These are phyloP conservation scores for Yarrowia sp. DNA, from an alignment of 805 yeast species.

Conservation along the genomic window DNA sequence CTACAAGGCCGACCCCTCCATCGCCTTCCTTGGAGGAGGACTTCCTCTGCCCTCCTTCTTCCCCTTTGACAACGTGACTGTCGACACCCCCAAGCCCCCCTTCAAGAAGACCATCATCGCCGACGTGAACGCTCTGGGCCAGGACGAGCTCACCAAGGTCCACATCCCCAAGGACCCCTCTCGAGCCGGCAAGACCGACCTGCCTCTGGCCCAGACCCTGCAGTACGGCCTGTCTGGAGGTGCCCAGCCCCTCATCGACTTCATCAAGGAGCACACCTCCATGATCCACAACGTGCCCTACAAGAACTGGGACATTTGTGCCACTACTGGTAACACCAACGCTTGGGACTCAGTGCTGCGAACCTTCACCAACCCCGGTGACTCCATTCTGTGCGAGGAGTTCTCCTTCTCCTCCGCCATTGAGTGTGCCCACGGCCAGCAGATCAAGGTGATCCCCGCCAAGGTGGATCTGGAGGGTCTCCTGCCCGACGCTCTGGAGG, in stretches of 20 bases:
- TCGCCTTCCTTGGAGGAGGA: constrained; percentile 93
- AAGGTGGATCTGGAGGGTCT: constrained; percentile 78
- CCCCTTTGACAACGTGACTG: constrained; percentile 78
- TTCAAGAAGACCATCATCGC: constrained; percentile 63
- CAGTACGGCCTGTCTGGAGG: constrained; percentile 91
- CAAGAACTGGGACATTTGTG: constrained; percentile 67
- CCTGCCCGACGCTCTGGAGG: constrained; percentile 64
- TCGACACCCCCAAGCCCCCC: constrained; percentile 66
- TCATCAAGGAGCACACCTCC: constrained; percentile 64
- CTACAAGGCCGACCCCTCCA: constrained; percentile 66
- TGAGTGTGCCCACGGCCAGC: constrained; percentile 74
- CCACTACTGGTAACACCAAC: constrained; percentile 85
- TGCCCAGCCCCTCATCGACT: constrained; percentile 62
- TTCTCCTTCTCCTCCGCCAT: constrained; percentile 79
- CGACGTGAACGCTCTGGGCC: constrained; percentile 28
- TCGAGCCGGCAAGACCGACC: constrained; percentile 43
- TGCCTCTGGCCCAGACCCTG: constrained; percentile 78
- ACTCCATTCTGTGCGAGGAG: constrained; percentile 77
- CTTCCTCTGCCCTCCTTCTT: constrained; percentile 86
- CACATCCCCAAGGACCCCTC: constrained; percentile 43
- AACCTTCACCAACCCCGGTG: constrained; percentile 74
- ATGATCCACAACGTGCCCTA: constrained; percentile 48
- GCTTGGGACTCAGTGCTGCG: constrained; percentile 81
- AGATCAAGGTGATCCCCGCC: constrained; percentile 65
- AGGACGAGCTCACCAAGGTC: constrained; percentile 35